Evolutionary conservation across 2,329 filamentous ascomycete species (phyloP).

Genomic region (Fusarium sp.): DNA sequence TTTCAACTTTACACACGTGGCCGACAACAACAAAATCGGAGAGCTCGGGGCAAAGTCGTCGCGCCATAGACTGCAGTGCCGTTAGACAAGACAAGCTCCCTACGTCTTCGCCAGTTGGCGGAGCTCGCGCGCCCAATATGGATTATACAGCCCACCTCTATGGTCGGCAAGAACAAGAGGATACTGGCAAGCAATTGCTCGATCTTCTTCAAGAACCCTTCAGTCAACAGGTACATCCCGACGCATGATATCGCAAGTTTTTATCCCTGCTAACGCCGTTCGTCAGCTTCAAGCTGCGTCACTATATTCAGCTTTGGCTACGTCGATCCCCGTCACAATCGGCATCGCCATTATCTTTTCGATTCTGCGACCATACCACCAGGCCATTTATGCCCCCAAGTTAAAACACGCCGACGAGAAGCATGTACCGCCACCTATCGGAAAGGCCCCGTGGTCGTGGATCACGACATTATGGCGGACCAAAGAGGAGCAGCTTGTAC

Average conservation of each 20-base stretch:
- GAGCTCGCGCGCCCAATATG: constrained; percentile 38
- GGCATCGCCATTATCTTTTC: constrained; percentile 85
- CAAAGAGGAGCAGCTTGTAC: constrained; percentile 78
- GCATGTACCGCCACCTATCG: constrained; percentile 86
- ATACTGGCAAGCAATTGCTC: constrained; percentile 56
- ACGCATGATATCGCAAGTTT: background rate
- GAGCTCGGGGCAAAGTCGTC: background rate
- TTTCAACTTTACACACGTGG: constrained; percentile 5
- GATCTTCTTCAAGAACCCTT: constrained; percentile 62
- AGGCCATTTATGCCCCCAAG: constrained; percentile 92
- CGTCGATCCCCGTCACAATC: constrained; percentile 78
- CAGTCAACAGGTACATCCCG: constrained; percentile 54
- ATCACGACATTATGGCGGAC: constrained; percentile 79
- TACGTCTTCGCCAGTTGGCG: constrained; percentile 40
- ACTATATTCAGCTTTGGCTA: constrained; percentile 80
- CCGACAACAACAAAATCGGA: background rate
- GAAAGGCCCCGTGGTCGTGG: constrained; percentile 91
- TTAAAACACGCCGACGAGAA: constrained; percentile 91
- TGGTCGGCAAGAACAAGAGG: constrained; percentile 29
- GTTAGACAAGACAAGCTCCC: constrained; percentile 9
- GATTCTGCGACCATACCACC: constrained; percentile 88
- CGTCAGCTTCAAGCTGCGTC: constrained; percentile 54
- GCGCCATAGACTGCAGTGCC: background rate
- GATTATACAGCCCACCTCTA: constrained; percentile 26
- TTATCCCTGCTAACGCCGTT: constrained; percentile 6